phyloP scores from a whole-genome alignment of 306 rosid genomes.

The Acacia melanoxylon region DNA sequence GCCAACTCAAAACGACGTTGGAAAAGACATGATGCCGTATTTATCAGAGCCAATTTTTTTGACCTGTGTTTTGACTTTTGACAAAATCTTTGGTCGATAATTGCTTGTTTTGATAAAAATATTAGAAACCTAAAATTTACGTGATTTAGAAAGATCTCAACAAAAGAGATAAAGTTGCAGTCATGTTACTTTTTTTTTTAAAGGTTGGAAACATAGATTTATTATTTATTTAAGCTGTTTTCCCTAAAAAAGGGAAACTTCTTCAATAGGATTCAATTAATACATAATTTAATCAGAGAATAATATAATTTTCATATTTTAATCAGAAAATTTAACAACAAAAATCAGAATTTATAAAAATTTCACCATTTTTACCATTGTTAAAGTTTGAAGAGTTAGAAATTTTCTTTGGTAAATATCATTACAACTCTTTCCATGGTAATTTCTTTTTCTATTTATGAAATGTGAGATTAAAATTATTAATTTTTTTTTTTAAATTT shows the following conservation, averaged over 20 bases:
- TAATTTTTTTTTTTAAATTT: too few relatives aligned
- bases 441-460: background rate
- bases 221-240: background rate
- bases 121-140: background rate
- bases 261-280: background rate
- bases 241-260: background rate
- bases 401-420: background rate
- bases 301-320: background rate
- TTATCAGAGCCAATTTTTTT: background rate
- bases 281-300: background rate
- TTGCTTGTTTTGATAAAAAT: background rate
- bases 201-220: background rate
- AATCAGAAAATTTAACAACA: background rate
- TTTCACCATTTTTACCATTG: background rate
- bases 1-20: background rate
- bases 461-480: background rate
- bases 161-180: background rate
- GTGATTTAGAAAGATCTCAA: background rate
- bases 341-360: background rate
- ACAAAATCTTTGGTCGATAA: background rate
- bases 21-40: constrained; percentile 14
- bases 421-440: background rate
- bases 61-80: constrained; percentile 29
- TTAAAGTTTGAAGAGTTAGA: background rate
- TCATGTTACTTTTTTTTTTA: background rate